Evolutionary conservation across 2,329 filamentous ascomycete genomes (phyloP), one percentile per base, ranked within the genome.

Genomic region (Colletotrichum limetticola): DNA sequence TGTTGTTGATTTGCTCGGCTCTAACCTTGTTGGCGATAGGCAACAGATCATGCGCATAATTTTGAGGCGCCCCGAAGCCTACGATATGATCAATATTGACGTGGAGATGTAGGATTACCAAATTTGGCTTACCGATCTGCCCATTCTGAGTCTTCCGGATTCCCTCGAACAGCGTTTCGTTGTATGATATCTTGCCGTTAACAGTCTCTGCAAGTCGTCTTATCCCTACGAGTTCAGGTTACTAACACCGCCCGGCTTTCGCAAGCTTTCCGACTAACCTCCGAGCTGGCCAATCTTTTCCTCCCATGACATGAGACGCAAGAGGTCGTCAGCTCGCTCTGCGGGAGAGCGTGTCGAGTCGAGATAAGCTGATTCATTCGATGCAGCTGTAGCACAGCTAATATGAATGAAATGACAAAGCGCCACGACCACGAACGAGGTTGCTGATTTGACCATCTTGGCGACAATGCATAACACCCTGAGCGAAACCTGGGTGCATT

Each of bases 41-140:
- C 11, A 81, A 35, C 5, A 78, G 75, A 57, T 80, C 76, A 30
- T 78, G 55, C 1, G 78, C 77, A 63, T 78, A 79, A 35, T 81
- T 81, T 22, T 77, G 76, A 59, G 79, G 78, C 2, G 75, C 67
- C 9, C 79, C 79, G 53, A 78, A 78, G 2, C 78, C 78, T 80
- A 22, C 5, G 5, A 46, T 60, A 8, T 19, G 16, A 14, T 26
- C 14, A 42, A 19, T 19, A 7, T 42, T 16, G 37, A 42, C 14
- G 37, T 5, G 14, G 16, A 16, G 37, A 16, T 42, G 37, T 42
- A 42, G 37, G 6, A 16, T 1, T 42, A 42, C 37, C 5, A 42
- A 42, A 16, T 42, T 16, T 16, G 16, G 14, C 46, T 11, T 62
- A 70, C 71, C 71, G 11, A 70, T 70, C 26, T 73, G 71, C 14